phyloP scores from a whole-genome alignment of 257 asterid genomes.

The Jacaranda mimosifolia region DNA sequence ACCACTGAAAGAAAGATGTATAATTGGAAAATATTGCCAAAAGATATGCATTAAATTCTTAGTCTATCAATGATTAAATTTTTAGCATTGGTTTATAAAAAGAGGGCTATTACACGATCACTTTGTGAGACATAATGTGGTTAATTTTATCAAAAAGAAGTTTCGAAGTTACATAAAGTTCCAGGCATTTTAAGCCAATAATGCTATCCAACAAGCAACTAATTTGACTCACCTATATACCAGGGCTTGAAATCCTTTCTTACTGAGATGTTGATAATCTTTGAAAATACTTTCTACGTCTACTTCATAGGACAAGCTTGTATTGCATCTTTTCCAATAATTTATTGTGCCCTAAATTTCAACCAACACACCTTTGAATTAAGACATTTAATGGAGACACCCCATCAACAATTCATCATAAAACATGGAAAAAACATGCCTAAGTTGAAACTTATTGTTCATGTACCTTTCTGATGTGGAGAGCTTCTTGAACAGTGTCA shows the following conservation, averaged over 20 bases:
- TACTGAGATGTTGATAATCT: constrained; percentile 34
- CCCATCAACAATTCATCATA: not conserved
- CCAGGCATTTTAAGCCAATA: not conserved
- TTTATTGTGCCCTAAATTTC: constrained; percentile 34
- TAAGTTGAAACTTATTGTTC: not conserved
- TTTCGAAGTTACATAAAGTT: too few species aligned
- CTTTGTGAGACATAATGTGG: too few species aligned
- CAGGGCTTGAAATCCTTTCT: constrained; percentile 44
- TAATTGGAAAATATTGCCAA: not conserved
- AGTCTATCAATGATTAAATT: too few species aligned
- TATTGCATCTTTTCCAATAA: constrained; percentile 37
- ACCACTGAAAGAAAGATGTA: constrained; percentile 33
- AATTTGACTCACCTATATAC: constrained; percentile 39
- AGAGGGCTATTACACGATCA: too few species aligned
- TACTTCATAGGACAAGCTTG: not conserved
- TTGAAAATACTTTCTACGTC: constrained; percentile 24
- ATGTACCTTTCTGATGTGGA: constrained; percentile 43
- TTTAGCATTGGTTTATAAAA: too few species aligned
- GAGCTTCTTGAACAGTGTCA: constrained; percentile 42
- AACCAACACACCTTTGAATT: not conserved
- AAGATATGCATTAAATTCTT: too few species aligned
- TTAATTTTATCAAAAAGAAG: too few species aligned
- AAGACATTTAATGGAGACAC: not conserved
- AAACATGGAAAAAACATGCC: not conserved
- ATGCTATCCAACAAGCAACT: not conserved